A percentile compares a stretch with the other conserved stretches of the same genome.
These are phyloP conservation scores for rapeseed (Brassica napus) DNA, from an alignment of 345 rosid species.

Conservation along the genomic window DNA sequence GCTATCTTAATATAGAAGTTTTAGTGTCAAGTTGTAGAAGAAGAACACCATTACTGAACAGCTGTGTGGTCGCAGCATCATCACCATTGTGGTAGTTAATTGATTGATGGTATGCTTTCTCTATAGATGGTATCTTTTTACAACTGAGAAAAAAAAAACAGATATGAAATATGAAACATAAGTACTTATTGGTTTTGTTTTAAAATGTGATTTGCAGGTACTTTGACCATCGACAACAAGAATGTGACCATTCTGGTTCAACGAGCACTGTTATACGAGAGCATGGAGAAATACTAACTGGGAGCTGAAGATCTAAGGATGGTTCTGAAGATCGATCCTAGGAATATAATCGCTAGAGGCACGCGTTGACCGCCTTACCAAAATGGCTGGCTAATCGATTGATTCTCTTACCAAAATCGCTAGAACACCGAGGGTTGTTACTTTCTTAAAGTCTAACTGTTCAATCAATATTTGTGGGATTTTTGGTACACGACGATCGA, in stretches of 20 bases:
- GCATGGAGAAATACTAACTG: conserved; percentile 95
- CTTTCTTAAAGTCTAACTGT: neutral
- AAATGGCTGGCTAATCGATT: conserved; percentile 59
- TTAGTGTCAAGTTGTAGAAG: conserved; percentile 3
- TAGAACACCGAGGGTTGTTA: neutral
- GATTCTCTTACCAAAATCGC: neutral
- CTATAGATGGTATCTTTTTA: conserved; percentile 42
- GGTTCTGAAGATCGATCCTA: conserved; percentile 86
- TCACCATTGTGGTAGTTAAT: neutral
- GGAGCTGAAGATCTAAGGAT: conserved; percentile 95
- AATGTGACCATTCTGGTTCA: conserved; percentile 79
- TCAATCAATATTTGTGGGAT: neutral
- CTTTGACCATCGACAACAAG: conserved; percentile 66
- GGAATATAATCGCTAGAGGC: conserved; percentile 86
- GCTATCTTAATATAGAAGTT: neutral
- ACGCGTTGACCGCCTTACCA: conserved; percentile 78
- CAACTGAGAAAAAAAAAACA: conserved; percentile 25
- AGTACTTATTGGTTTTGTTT: neutral
- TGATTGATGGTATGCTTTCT: conserved; percentile 3
- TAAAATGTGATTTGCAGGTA: conserved; percentile 54
- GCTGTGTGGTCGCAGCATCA: neutral
- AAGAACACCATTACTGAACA: neutral
- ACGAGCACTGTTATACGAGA: conserved; percentile 92
- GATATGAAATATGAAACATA: neutral
- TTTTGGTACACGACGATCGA: neutral